Base-by-base conservation (phyloP, 331 rosid species). In the Prunus yedoensis region DNA sequence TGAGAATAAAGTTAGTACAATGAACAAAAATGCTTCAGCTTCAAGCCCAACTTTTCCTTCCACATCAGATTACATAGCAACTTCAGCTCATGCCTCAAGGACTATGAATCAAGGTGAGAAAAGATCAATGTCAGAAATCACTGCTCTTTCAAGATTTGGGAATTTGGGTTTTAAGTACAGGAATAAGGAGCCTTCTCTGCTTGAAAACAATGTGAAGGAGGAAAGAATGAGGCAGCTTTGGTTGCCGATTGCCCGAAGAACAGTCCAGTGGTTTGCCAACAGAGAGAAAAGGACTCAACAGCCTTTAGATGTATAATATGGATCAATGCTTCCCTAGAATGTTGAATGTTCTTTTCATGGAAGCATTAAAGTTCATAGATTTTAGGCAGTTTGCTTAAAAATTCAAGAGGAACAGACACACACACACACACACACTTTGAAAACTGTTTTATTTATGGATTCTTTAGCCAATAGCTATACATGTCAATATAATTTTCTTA, bases 251-350 rank as follows among this genome's bases (percentile, higher is more conserved):
- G 97, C 97, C 2, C 87, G 80, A 84, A 92, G 86, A 89, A 94
- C 99, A 81, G 96, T 88, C 66, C 87, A 81, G 70, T 94, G 97
- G 99, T 92, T 86, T 89, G 97, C 89, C 79, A 90, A 89, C 18
- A 88, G 99, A 88, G 97, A 90, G 76, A 83, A 28, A 76, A 91
- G 87, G 54, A 71, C 86, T 77, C 87, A 75, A 57, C 67, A 77
- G 21, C 53, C 76, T 53, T 80, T 74, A 70, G 79, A 89, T 83
- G 93, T 91, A 64, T 88, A 82, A 75, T 8, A 74, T 14, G 63
- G 65, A 67, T 68, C 60, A 61, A 16, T 38, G 43, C 43, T 38
- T 38, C 43, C 43, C 9, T 38, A 38, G 9, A 38, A 38, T 38
- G 43, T 38, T 6, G 43, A 38, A 38, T 38, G 9, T 38, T 38